phyloP scores from a whole-genome alignment of 257 asterid genomes.

The Solanum habrochaites region DNA sequence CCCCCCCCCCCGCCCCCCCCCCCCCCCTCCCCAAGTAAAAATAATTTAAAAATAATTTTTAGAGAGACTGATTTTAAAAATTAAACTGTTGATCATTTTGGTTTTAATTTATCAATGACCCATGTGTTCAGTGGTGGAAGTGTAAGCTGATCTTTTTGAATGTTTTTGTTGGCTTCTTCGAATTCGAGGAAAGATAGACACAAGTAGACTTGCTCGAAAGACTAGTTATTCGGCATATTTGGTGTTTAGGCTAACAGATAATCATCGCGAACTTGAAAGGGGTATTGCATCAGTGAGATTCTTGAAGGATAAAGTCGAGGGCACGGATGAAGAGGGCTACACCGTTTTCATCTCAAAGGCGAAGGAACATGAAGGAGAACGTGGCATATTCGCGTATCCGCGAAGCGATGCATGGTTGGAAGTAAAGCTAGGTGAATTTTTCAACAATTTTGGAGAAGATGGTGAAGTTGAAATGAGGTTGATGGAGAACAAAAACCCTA shows the following conservation, averaged over 20 bases:
- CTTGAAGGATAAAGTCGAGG: neutral
- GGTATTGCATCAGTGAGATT: neutral
- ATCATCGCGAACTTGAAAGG: neutral
- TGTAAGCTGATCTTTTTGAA: neutral
- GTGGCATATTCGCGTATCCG: neutral
- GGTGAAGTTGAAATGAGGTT: neutral
- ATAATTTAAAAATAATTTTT: neutral
- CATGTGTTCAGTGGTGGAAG: neutral
- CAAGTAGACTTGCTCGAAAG: neutral
- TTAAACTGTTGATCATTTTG: fast-evolving
- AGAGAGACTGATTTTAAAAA: neutral
- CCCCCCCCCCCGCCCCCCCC: neutral
- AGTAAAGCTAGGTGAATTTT: neutral
- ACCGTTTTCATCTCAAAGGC: neutral
- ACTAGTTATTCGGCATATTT: neutral
- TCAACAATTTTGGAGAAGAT: neutral
- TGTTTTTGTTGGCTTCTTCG: neutral
- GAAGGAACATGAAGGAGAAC: neutral
- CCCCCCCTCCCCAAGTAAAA: too few species aligned
- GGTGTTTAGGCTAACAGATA: neutral
- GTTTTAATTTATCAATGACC: too few species aligned
- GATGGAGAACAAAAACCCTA: neutral
- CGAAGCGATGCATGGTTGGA: neutral
- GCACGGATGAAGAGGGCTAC: neutral
- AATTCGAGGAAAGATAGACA: neutral